Conservation (phyloP, 257 asterid species). For the Lycium ferocissimum region DNA sequence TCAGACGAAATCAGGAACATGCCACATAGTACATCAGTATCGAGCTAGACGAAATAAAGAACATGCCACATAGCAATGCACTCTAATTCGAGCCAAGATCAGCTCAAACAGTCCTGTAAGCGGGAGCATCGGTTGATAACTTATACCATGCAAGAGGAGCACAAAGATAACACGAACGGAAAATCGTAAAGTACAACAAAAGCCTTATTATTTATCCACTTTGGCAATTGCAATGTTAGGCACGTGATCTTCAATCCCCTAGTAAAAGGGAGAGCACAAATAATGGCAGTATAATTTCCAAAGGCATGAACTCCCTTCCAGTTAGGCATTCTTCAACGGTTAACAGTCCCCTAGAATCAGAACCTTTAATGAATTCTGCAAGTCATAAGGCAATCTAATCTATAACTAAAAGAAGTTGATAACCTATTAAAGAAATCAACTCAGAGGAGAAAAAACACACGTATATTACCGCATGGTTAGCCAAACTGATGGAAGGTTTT, state of each 20-base stretch:
- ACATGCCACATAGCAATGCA: background rate
- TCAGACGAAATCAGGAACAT: background rate
- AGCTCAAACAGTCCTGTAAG: background rate
- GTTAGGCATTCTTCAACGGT: background rate
- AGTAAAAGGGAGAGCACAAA: background rate
- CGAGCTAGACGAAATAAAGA: background rate
- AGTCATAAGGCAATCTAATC: constrained; percentile 85
- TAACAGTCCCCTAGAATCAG: background rate
- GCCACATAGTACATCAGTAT: background rate
- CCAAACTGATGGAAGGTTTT: constrained; percentile 65
- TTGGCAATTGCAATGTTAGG: background rate
- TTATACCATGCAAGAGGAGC: background rate
- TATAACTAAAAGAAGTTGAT: constrained; percentile 51
- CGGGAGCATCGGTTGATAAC: background rate
- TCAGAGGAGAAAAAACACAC: constrained; percentile 83
- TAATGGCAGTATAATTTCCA: background rate
- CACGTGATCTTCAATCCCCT: background rate
- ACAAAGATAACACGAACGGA: background rate
- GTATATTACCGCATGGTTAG: constrained; percentile 83
- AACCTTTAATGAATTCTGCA: constrained; percentile 41
- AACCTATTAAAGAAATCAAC: constrained; percentile 93
- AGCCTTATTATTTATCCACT: background rate
- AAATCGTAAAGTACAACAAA: background rate
- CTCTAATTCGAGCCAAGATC: background rate
- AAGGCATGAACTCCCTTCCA: background rate